phyloP scores from a whole-genome alignment of 768 basidiomycete species.

The Phaeolepiota aurea region DNA sequence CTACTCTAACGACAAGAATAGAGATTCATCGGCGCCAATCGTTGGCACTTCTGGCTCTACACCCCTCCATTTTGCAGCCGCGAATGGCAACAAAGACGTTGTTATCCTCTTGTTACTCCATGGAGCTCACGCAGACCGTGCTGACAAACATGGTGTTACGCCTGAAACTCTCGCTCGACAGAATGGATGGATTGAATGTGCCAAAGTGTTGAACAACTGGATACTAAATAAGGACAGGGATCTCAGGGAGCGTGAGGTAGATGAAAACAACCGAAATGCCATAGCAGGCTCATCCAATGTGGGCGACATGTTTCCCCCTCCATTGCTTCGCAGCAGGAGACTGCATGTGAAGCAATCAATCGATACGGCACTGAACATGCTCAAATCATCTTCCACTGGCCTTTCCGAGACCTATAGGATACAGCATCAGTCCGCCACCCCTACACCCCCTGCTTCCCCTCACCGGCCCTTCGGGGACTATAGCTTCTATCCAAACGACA shows the following conservation, averaged over 20 bases:
- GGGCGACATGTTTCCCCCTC: conserved; percentile 16
- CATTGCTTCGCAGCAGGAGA: conserved; percentile 27
- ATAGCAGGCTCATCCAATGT: conserved; percentile 8
- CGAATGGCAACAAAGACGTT: conserved; percentile 81
- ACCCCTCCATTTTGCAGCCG: conserved; percentile 94
- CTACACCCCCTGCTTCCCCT: conserved; percentile 36
- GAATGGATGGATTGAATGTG: conserved; percentile 75
- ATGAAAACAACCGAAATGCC: conserved; percentile 12
- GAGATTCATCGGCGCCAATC: conserved; percentile 60
- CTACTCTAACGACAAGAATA: conserved; percentile 62
- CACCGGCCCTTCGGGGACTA: conserved; percentile 35
- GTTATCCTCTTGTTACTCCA: conserved; percentile 74
- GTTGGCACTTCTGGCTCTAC: conserved; percentile 85
- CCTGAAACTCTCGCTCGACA: conserved; percentile 78
- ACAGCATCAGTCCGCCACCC: conserved; percentile 9
- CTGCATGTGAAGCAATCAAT: conserved; percentile 73
- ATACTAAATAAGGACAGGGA: conserved; percentile 53
- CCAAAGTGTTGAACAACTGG: conserved; percentile 65
- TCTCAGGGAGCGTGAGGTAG: conserved; percentile 41
- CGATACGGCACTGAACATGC: conserved; percentile 59
- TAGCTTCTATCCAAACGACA: conserved; percentile 30
- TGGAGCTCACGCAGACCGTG: conserved; percentile 72
- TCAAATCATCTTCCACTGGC: conserved; percentile 29
- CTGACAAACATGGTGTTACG: conserved; percentile 89
- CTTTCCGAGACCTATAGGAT: conserved; percentile 16